Evolutionary conservation across 495 filamentous ascomycete genomes (phyloP), one percentile per base, ranked within the genome.

Genomic region (Penicillium longicatenatum): DNA sequence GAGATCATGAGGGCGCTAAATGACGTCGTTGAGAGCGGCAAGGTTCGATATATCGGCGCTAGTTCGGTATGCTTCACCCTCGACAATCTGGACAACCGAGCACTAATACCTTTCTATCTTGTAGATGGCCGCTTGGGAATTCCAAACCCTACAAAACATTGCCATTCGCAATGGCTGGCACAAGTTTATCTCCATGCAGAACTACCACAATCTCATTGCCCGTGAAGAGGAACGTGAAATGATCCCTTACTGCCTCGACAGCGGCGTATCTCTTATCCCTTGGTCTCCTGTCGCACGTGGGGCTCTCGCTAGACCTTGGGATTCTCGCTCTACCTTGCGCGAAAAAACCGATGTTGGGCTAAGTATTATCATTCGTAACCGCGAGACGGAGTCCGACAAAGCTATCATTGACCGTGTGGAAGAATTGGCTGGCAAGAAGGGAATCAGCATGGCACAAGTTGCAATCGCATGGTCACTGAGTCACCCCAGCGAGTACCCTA

Each of bases 1-100:
- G 89, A 92, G 72, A 90, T 86, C 10, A 91, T 93, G 87, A 74
- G 82, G 65, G 86, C 87, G 4, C 72, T 92, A 14, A 81, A 91
- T 64, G 87, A 91, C 60, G 69, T 91, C 0, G 80, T 90, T 7
- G 75, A 82, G 62, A 70, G 69, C 1, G 87, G 86, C 8, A 88
- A 86, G 62, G 83, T 89, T 26, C 78, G 78, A n/a, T 71, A 71
- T 24, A 49, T 71, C 11, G 66, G 66, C n/a, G 69, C 64, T 16
- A 66, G 62, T 30, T 67, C 61, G 48, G 69, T 76, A 44, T 31
- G 26, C 47, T 50, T 33, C 30, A 35, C 37, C 19, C 22, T 24
- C 8, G 16, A 49, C 30, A 17, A 37, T 31, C 33, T 42, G 31
- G 16, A 44, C 53, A 4, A 29, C 7, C 24, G 54, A 67, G 62